phyloP scores from a whole-genome alignment of 2,329 filamentous ascomycete genomes.

The Colletotrichum shisoi region DNA sequence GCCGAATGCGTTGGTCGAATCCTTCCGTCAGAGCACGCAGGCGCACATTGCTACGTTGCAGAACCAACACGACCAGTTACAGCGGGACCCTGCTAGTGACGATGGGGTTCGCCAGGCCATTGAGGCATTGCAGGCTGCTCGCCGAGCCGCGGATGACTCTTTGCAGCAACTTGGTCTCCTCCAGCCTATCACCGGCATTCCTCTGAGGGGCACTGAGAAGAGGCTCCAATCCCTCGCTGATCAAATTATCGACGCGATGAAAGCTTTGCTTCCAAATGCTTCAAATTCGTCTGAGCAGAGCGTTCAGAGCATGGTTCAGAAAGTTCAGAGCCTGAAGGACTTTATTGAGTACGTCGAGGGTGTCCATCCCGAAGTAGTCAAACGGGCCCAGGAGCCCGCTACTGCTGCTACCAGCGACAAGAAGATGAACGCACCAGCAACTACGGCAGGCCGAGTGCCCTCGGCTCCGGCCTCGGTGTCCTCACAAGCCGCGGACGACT shows the following conservation, averaged over 20 bases:
- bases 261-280: conserved; percentile 6
- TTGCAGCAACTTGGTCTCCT: conserved; percentile 23
- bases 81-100: conserved; percentile 5
- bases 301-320: conserved; percentile 17
- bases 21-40: conserved; percentile 32
- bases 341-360: conserved; percentile 37
- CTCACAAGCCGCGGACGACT: conserved; percentile 31
- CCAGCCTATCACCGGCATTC: conserved; percentile 32
- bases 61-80: conserved; percentile 28
- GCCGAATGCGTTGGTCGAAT: conserved; percentile 22
- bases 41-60: conserved; percentile 13
- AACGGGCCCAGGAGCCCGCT: conserved; percentile 21
- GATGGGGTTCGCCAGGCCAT: conserved; percentile 12
- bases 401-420: not conserved
- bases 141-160: conserved; percentile 16
- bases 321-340: conserved; percentile 32
- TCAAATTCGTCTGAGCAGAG: conserved; percentile 4
- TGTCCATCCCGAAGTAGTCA: conserved; percentile 34
- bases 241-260: conserved; percentile 24
- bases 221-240: conserved; percentile 31
- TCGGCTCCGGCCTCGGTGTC: conserved; percentile 33
- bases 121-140: conserved; percentile 19
- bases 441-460: conserved; percentile 9
- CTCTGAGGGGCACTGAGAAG: conserved; percentile 30
- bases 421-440: not conserved